Percentiles rank a stretch among this genome's conserved stretches.
These are phyloP conservation scores for Schizothecium vesticola DNA, from an alignment of 495 filamentous ascomycete species.

Conservation along the genomic window DNA sequence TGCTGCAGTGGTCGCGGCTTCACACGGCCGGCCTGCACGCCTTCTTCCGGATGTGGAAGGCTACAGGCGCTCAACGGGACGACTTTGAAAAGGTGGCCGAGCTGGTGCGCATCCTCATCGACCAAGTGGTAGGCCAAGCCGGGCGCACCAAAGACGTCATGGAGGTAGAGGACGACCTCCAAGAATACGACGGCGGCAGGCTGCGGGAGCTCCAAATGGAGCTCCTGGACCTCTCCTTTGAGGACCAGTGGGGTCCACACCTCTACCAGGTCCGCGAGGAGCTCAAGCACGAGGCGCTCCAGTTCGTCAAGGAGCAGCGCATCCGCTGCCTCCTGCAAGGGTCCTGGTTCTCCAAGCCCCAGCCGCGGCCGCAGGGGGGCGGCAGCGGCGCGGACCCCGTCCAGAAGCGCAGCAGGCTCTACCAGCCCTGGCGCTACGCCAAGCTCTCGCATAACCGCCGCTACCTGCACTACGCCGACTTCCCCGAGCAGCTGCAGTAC, in stretches of 20 bases:
- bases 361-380: constrained; percentile 24
- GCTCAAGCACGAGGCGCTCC: constrained; percentile 82
- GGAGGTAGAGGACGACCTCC: constrained; percentile 83
- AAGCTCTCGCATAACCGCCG: constrained; percentile 88
- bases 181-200: constrained; percentile 70
- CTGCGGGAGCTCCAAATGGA: constrained; percentile 93
- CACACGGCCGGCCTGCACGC: constrained; percentile 84
- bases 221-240: constrained; percentile 81
- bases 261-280: constrained; percentile 86
- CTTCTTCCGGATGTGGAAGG: constrained; percentile 90
- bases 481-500: constrained; percentile 55
- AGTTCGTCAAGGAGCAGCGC: constrained; percentile 95
- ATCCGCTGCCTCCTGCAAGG: constrained; percentile 87
- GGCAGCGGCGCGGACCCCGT: constrained; percentile 23
- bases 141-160: constrained; percentile 77
- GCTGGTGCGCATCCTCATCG: constrained; percentile 82
- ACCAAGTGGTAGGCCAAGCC: constrained; percentile 83
- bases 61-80: constrained; percentile 71
- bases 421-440: constrained; percentile 67
- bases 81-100: constrained; percentile 93
- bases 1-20: constrained; percentile 94
- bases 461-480: constrained; percentile 89
- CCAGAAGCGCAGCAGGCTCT: constrained; percentile 31
- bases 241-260: constrained; percentile 90
- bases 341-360: constrained; percentile 75